These are phyloP conservation scores for Tremellales sp. DNA, from an alignment of 1,284 basidiomycete genomes.

Conservation along the genomic window DNA sequence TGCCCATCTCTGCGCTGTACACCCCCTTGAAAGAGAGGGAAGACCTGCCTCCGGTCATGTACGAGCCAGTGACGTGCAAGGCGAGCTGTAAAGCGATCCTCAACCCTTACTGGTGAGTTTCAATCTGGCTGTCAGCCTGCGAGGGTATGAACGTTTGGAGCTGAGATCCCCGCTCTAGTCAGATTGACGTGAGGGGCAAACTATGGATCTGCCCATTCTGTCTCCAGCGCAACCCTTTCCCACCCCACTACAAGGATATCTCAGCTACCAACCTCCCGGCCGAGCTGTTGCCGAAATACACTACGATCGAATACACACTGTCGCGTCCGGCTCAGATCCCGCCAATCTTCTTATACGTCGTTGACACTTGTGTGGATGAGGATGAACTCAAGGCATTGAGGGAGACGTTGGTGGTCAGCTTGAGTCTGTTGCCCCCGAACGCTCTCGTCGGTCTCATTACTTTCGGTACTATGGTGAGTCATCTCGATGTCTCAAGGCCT, in stretches of 20 bases:
- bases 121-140: neutral
- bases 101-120: conserved; percentile 87
- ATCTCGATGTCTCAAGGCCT: neutral
- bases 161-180: too few species aligned
- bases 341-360: conserved; percentile 93
- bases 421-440: conserved; percentile 87
- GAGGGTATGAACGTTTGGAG: too few species aligned
- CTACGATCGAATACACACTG: conserved; percentile 98
- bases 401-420: conserved; percentile 86
- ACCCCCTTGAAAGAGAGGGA: conserved; percentile 92
- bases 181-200: conserved; percentile 97
- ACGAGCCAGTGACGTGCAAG: conserved; percentile 98
- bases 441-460: conserved; percentile 95
- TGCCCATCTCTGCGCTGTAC: conserved; percentile 97
- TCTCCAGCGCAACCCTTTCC: conserved; percentile 92
- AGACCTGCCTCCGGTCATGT: conserved; percentile 92
- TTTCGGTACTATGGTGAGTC: conserved; percentile 86
- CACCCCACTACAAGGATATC: conserved; percentile 98
- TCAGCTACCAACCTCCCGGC: conserved; percentile 94
- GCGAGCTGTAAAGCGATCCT: conserved; percentile 94
- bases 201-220: conserved; percentile 99
- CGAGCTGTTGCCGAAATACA: conserved; percentile 95
- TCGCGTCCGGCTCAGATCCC: conserved; percentile 85
- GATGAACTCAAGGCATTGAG: conserved; percentile 93
- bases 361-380: conserved; percentile 95